Base-by-base conservation (phyloP, 1,284 basidiomycete species). In the Malassezia japonica region DNA sequence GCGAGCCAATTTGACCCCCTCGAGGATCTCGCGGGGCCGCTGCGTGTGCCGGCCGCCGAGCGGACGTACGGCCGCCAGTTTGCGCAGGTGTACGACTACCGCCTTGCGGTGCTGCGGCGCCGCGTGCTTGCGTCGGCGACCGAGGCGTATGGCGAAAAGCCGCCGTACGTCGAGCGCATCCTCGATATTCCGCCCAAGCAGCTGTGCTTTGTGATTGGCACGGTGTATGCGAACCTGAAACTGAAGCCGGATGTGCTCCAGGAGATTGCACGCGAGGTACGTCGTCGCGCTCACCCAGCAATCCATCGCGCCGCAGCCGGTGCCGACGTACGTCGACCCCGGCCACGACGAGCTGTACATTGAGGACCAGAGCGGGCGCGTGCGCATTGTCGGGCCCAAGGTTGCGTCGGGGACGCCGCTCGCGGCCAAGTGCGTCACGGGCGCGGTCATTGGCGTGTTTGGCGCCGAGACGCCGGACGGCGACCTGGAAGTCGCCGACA, bases 141-240 rank as follows among this genome's bases (percentile, higher is more conserved):
- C 9, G 45, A 42, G 23, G 37, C 48, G 37, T 68, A 61, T 61
- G 29, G 39, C 4, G 41, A 16, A 7, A 46, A 50, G 39, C 31
- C 41, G 36, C 25, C 38, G 48, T 47, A 86, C 32, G 80, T 94
- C 20, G 81, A 84, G 15, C 80, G 90, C 29, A 86, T 96, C 6
- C 81, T 98, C 4, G 91, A 98, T 50, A 83, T 98, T 3, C 77
- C 83, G 43, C 86, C 87, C 63, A 84, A 84, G 0, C 78, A 86
- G 60, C 76, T 92, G 45, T 94, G 87, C 74, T 95, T 85, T 74
- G 81, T 98, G 56, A 78, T 94, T 51, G 92, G 92, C 2, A 98
- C 92, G 0, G 82, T 96, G 1, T 99, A 96, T 74, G 84, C 94
- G 80, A 86, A 94, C 56, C 96, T 98, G 94, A 87, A 87, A 4